phyloP scores from a whole-genome alignment of 257 asterid species.

The Dorcoceras hygrometricum region DNA sequence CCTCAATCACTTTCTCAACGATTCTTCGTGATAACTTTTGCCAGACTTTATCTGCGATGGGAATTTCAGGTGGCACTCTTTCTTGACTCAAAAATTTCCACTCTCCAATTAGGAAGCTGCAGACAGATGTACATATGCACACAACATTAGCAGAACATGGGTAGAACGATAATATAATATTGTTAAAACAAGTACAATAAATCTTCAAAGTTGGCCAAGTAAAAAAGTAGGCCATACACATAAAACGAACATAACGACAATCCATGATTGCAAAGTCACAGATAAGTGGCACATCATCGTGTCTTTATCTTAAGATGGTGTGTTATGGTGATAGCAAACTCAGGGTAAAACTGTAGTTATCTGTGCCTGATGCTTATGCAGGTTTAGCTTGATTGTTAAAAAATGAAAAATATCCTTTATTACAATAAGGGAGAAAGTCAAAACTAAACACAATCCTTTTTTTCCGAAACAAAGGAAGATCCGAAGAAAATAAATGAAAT shows the following conservation, averaged over 20 bases:
- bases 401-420: neutral
- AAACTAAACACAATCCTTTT: no score
- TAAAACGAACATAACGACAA: constrained; percentile 3
- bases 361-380: neutral
- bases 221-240: constrained; percentile 11
- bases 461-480: no score
- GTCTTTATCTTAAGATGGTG: neutral
- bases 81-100: constrained; percentile 54
- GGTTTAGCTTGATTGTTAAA: neutral
- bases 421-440: no score
- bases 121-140: constrained; percentile 15
- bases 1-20: constrained; percentile 54
- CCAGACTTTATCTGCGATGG: constrained; percentile 57
- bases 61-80: constrained; percentile 40
- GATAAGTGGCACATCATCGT: neutral
- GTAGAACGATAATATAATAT: constrained; percentile 7
- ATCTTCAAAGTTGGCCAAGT: constrained; percentile 2
- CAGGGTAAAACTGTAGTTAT: neutral
- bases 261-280: constrained; percentile 11
- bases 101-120: constrained; percentile 82
- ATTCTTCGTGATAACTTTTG: constrained; percentile 52
- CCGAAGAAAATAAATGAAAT: no score
- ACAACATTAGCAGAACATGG: constrained; percentile 10
- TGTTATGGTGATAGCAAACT: neutral
- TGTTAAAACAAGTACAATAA: constrained; percentile 15